Conservation (phyloP, 768 basidiomycete genomes). For the Lepiota venenata region DNA sequence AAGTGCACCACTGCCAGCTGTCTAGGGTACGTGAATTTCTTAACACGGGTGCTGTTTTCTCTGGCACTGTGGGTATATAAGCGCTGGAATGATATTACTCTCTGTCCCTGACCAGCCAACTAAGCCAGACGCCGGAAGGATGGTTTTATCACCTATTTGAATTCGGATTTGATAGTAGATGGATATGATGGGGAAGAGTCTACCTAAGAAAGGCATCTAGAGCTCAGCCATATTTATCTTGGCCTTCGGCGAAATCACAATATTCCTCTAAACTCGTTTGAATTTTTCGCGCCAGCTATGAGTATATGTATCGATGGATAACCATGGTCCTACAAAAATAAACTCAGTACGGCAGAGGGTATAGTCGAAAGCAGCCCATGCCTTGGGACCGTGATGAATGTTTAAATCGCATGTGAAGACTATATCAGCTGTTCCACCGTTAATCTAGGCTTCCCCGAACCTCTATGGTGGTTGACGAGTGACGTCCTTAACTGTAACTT, state of each 20-base stretch:
- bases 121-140: neutral
- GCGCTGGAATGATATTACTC: neutral
- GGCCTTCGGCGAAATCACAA: slow-evolving; percentile 44
- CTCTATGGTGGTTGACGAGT: neutral
- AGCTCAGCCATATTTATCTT: slow-evolving; percentile 22
- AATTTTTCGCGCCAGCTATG: slow-evolving; percentile 35
- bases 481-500: neutral
- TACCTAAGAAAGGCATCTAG: slow-evolving; percentile 23
- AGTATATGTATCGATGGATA: neutral
- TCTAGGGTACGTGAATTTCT: too few relatives aligned
- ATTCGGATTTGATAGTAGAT: slow-evolving; percentile 40
- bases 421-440: too few relatives aligned
- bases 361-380: too few relatives aligned
- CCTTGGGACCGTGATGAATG: too few relatives aligned
- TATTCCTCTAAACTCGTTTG: slow-evolving; percentile 29
- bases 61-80: slow-evolving; percentile 18
- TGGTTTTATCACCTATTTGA: slow-evolving; percentile 24
- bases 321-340: neutral
- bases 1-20: too few relatives aligned
- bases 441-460: too few relatives aligned
- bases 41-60: slow-evolving; percentile 13
- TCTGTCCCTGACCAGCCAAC: neutral
- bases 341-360: neutral
- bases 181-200: slow-evolving; percentile 19
- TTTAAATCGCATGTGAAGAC: too few relatives aligned